Conservation (phyloP, 1,284 basidiomycete species). For the Apiotrichum akiyoshidainum region DNA sequence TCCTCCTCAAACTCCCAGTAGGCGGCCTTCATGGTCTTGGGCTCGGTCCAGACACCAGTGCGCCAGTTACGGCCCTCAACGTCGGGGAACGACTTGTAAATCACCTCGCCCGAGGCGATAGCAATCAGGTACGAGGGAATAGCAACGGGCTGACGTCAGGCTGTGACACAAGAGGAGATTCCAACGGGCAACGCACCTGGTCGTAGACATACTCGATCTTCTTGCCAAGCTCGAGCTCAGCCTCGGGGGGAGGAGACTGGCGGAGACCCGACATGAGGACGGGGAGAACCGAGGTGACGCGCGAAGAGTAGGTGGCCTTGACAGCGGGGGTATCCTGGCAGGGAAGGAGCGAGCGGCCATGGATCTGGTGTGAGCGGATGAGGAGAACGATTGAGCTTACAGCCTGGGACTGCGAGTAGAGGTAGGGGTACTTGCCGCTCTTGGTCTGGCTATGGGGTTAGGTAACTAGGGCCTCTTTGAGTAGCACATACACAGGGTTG, state of each 20-base stretch:
- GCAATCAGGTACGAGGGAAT: slow-evolving; percentile 86
- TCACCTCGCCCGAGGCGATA: slow-evolving; percentile 76
- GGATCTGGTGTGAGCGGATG: slow-evolving; percentile 56
- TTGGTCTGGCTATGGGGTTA: slow-evolving; percentile 69
- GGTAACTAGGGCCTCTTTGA: neutral
- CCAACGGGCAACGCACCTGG: slow-evolving; percentile 55
- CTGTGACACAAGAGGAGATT: neutral
- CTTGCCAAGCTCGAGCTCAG: slow-evolving; percentile 66
- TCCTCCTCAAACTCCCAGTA: slow-evolving; percentile 87
- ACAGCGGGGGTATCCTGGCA: slow-evolving; percentile 60
- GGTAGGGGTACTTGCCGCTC: slow-evolving; percentile 76
- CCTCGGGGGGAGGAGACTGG: slow-evolving; percentile 66
- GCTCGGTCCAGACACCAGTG: slow-evolving; percentile 85
- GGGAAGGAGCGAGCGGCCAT: slow-evolving; percentile 74
- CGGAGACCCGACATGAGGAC: slow-evolving; percentile 79
- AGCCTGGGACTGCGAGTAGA: slow-evolving; percentile 94
- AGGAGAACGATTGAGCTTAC: slow-evolving; percentile 22
- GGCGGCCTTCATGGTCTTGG: slow-evolving; percentile 70
- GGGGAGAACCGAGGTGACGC: slow-evolving; percentile 70
- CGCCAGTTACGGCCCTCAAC: slow-evolving; percentile 67
- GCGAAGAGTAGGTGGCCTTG: slow-evolving; percentile 67
- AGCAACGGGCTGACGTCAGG: slow-evolving; percentile 61
- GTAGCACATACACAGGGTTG: slow-evolving; percentile 63
- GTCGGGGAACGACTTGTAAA: slow-evolving; percentile 65
- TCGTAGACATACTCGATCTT: slow-evolving; percentile 50